Evolutionary conservation across 805 yeast species (phyloP).

Genomic region (Candida pseudoglaebosa): DNA sequence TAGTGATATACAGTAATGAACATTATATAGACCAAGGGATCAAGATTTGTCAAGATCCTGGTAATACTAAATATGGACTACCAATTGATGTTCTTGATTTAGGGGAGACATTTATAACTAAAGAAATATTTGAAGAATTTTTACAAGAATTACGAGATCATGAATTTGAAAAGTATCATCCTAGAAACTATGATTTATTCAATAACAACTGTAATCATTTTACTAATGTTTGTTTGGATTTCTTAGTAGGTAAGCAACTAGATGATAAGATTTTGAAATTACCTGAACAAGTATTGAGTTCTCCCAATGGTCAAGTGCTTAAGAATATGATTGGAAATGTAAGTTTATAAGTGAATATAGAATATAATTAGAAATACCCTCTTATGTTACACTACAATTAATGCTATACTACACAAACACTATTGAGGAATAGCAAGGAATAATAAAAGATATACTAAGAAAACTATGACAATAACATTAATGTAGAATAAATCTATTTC

Average conservation of each 20-base stretch:
- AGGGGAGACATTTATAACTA: constrained; percentile 50
- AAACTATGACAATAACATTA: too few relatives aligned
- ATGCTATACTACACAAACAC: too few relatives aligned
- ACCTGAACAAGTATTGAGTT: constrained; percentile 47
- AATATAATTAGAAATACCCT: too few relatives aligned
- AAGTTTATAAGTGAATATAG: constrained; percentile 4
- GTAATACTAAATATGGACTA: constrained; percentile 53
- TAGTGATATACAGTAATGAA: constrained; percentile 52
- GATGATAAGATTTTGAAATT: constrained; percentile 50
- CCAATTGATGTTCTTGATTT: constrained; percentile 52
- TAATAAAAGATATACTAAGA: too few relatives aligned
- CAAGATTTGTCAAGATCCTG: constrained; percentile 37
- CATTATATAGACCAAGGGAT: constrained; percentile 61
- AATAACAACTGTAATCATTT: constrained; percentile 69
- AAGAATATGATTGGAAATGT: constrained; percentile 27
- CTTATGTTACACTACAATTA: too few relatives aligned
- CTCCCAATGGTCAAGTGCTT: constrained; percentile 34
- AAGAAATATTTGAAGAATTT: constrained; percentile 52
- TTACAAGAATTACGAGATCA: constrained; percentile 43
- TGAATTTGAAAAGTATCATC: constrained; percentile 39
- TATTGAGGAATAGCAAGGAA: too few relatives aligned
- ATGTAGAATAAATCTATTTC: too few relatives aligned
- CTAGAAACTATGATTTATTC: constrained; percentile 52
- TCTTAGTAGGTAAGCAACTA: constrained; percentile 51
- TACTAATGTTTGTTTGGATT: constrained; percentile 53